Evolutionary conservation across 1,284 basidiomycete species (phyloP).

Genomic region (Melampsora medusae): DNA sequence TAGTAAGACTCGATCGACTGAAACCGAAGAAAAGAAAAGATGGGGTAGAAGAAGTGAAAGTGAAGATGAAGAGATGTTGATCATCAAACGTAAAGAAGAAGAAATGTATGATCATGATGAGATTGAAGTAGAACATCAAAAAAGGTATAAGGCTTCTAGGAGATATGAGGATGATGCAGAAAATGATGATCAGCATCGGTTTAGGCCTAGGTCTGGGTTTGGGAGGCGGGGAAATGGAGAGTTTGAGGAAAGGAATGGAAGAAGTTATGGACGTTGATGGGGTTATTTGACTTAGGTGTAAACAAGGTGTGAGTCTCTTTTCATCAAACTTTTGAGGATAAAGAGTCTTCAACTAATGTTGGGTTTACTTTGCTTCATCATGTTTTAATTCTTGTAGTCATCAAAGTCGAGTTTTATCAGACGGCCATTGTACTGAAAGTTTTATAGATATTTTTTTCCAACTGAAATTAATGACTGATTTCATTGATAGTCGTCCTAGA

Average conservation of each 20-base stretch:
- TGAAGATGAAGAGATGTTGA: neutral
- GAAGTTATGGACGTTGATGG: neutral
- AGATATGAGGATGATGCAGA: neutral
- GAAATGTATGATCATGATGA: conserved; percentile 1
- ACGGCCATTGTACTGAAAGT: too few relatives aligned
- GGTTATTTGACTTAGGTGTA: neutral
- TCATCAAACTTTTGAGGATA: too few relatives aligned
- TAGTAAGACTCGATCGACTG: neutral
- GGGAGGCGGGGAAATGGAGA: neutral
- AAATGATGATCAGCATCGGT: neutral
- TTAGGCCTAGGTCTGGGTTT: neutral
- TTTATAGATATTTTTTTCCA: too few relatives aligned
- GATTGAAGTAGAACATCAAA: neutral
- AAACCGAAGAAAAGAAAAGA: neutral
- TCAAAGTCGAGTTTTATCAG: too few relatives aligned
- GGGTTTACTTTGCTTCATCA: too few relatives aligned
- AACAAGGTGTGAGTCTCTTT: too few relatives aligned
- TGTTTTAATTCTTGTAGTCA: too few relatives aligned
- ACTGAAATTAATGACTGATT: too few relatives aligned
- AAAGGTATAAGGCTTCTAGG: neutral
- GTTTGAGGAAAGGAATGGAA: neutral
- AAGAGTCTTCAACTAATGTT: too few relatives aligned
- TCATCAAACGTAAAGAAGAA: neutral
- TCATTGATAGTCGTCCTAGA: too few relatives aligned
- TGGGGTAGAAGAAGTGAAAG: neutral